Conservation (phyloP, 345 rosid species). For the Psidium guajava region DNA sequence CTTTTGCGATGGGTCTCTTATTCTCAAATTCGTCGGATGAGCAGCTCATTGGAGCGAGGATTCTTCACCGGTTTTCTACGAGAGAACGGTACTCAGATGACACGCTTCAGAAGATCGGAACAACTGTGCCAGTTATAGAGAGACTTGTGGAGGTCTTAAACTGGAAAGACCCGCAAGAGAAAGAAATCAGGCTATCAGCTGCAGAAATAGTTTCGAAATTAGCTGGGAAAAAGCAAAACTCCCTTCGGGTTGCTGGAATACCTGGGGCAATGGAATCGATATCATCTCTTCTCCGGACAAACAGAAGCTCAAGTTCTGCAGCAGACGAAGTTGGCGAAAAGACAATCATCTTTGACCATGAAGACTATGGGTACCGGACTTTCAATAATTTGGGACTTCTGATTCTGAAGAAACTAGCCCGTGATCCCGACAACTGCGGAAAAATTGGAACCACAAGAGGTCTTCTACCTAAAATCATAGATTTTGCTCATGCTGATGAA, state of each 20-base stretch:
- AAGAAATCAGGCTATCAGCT: constrained; percentile 57
- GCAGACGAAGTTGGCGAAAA: constrained; percentile 56
- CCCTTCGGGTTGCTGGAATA: constrained; percentile 57
- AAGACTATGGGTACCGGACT: constrained; percentile 41
- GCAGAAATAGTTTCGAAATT: constrained; percentile 59
- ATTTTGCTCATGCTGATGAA: constrained; percentile 46
- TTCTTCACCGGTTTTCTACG: constrained; percentile 42
- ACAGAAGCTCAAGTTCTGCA: constrained; percentile 20
- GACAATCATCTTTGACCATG: constrained; percentile 22
- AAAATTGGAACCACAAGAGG: constrained; percentile 77
- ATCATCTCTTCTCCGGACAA: constrained; percentile 51
- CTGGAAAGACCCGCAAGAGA: constrained; percentile 73
- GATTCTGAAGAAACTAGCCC: constrained; percentile 54
- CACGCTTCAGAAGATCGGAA: constrained; percentile 73
- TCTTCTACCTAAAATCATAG: constrained; percentile 60
- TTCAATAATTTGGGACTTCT: constrained; percentile 62
- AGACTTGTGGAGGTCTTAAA: constrained; percentile 74
- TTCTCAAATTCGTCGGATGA: constrained; percentile 58
- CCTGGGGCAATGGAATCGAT: constrained; percentile 72
- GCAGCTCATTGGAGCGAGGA: constrained; percentile 63
- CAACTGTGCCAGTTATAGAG: constrained; percentile 42
- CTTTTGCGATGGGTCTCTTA: constrained; percentile 61
- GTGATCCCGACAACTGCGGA: constrained; percentile 61
- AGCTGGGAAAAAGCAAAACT: constrained; percentile 54
- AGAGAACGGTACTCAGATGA: constrained; percentile 40